phyloP scores from a whole-genome alignment of 495 filamentous ascomycete species.

The Penicillium flavigenum region DNA sequence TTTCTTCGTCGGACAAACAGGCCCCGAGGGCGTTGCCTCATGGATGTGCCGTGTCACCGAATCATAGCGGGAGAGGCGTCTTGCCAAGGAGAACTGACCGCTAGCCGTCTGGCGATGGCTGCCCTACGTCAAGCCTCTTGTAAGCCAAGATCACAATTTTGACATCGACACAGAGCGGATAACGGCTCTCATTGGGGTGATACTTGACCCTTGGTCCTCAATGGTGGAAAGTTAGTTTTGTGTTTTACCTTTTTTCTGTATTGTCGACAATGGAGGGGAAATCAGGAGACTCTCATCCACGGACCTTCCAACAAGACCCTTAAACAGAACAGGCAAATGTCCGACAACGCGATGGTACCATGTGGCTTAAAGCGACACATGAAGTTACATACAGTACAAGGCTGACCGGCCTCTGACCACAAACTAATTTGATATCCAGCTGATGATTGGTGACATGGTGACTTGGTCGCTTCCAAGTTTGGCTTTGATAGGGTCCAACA shows the following conservation, averaged over 20 bases:
- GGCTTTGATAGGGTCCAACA: background rate
- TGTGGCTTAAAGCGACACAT: slow-evolving; percentile 23
- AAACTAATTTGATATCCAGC: background rate
- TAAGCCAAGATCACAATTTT: background rate
- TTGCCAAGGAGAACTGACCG: slow-evolving; percentile 2
- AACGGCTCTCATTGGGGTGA: background rate
- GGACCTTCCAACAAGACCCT: background rate
- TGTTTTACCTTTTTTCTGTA: background rate
- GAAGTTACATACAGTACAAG: slow-evolving; percentile 25
- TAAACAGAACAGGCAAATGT: slow-evolving; percentile 9
- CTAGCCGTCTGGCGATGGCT: background rate
- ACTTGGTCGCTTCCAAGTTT: background rate
- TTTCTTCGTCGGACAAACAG: background rate
- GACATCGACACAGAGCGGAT: background rate
- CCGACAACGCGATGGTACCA: slow-evolving; percentile 25
- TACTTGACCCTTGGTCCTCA: slow-evolving; percentile 4
- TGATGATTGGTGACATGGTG: slow-evolving; percentile 7
- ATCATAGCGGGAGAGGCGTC: slow-evolving; percentile 4
- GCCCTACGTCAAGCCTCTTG: background rate
- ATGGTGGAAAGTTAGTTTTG: background rate
- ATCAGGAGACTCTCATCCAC: background rate
- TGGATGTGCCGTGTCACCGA: background rate
- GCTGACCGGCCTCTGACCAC: background rate
- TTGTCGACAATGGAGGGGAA: background rate
- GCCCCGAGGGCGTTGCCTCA: background rate